Evolutionary conservation across 2,329 filamentous ascomycete species (phyloP), one percentile per base, ranked within the genome.

Genomic region (Ophiostoma sp.): DNA sequence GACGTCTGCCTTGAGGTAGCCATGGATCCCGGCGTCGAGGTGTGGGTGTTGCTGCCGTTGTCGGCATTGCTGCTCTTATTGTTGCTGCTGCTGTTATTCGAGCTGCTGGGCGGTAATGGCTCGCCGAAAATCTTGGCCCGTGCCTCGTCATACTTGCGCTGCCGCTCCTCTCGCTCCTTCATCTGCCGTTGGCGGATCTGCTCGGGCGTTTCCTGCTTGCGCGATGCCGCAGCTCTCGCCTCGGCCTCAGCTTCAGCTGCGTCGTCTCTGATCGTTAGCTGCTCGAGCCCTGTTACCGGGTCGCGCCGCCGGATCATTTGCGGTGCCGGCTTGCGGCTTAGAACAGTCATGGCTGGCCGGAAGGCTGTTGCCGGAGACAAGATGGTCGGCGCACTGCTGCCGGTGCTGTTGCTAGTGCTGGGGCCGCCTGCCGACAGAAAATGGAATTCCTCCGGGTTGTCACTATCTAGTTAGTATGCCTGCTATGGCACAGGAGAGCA

Each of bases 71-170:
- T 75, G 74, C 5, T 76, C 72, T 44, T 73, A 3, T 27, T 74
- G 36, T 85, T 38, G 60, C 3, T 68, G 65, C 40, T n/a, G 42
- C 44, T 27, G 27, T 27, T 27, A 27, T 27, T 27, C 27, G 27
- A 27, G 27, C 27, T 27, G 27, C 27, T 27, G 27, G 27, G 27
- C 27, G 27, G 27, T 27, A 65, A 7, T 6, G 71, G 66, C 71
- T 71, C 87, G 27, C 93, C 93, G 77, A 97, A 94, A 68, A 97
- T 89, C 76, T 93, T 90, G 74, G 94, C 92, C 42, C 94, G 85
- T 5, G 89, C 91, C 79, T 97, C 93, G 70, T 96, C 91, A 76
- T 97, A 97, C 70, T 90, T 90, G 68, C 88, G 88, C 80, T 96
- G 91, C 80, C 95, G 97, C 79, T 96, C 93, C 8, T 64, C 63